Base-by-base conservation (phyloP, 2,329 filamentous ascomycete species). In the Trichoderma sp. region DNA sequence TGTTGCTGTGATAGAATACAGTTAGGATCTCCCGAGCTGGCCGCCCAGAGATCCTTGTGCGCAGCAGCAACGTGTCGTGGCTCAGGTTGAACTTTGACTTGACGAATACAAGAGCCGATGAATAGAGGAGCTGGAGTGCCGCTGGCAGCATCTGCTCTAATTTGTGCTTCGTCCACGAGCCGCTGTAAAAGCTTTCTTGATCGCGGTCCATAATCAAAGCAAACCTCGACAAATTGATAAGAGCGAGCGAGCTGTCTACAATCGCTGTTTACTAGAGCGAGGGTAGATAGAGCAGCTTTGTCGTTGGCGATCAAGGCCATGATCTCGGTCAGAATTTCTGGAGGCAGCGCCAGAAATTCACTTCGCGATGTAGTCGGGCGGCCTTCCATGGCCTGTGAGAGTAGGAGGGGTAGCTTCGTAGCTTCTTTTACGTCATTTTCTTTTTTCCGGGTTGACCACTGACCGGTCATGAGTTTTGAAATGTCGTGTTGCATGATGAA, bases 251-350 rank as follows among this genome's bases (percentile, higher is more conserved):
- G 73, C 47, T 68, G 71, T 1, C 43, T 53, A n/a, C 71, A 76
- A 3, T 76, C 73, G 21, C 73, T 76, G 26, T 74, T 76, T 32
- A 73, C 74, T 18, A 74, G 43, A 34, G 74, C 73, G 32, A 75
- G 68, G 15, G 72, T 56, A 21, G 73, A 67, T 24, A 75, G 61
- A 39, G 71, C 24, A 1, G 51, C n/a, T 65, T 73, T 72, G 8
- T 72, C 73, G 6, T 74, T 65, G 15, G 57, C 62, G n/a, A 75
- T n/a, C 2, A 74, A 68, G 36, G 56, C 39, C 47, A 71, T 56
- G 5, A 75, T 58, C 1, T 65, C 36, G 15, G 51, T 61, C 4
- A 75, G 21, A 24, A 74, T 73, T 47, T 75, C 73, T 11, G n/a
- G 30, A 0, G 73, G 74, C 9, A 75, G 12, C 12, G 70, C 57